Conservation (phyloP, 2,329 filamentous ascomycete species). For the Colletotrichum costaricense region DNA sequence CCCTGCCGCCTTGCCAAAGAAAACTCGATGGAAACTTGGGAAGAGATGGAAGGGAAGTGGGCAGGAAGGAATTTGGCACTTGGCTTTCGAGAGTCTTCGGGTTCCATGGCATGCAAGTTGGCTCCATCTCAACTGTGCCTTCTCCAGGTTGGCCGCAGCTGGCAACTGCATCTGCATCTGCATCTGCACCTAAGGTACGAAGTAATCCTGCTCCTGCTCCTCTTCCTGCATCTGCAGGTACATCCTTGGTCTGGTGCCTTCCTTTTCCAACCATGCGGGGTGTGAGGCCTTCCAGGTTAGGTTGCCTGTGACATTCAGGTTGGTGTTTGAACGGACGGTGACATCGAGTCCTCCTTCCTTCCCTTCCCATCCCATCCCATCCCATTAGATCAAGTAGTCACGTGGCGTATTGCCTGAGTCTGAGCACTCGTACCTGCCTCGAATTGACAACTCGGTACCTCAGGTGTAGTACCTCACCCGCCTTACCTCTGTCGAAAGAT, state of each 20-base stretch:
- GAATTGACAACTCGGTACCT: too few species aligned
- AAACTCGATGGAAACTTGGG: not conserved
- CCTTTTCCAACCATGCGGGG: not conserved
- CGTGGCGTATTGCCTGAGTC: not conserved
- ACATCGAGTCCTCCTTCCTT: not conserved
- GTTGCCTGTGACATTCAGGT: conserved; percentile 1
- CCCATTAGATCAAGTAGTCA: not conserved
- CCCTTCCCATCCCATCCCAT: not conserved
- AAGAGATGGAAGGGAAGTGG: too few species aligned
- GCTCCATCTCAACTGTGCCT: too few species aligned
- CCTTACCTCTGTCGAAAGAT: too few species aligned
- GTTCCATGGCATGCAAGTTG: not conserved
- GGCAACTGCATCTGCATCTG: not conserved
- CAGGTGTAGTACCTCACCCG: too few species aligned
- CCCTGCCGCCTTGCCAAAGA: not conserved
- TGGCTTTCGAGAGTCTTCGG: not conserved
- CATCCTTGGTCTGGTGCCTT: conserved; percentile 10
- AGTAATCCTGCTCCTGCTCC: not conserved
- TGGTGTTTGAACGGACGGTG: not conserved
- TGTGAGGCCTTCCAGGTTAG: not conserved
- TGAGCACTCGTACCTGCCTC: too few species aligned
- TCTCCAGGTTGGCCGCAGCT: not conserved
- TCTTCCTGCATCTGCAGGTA: not conserved
- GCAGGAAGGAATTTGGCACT: not conserved
- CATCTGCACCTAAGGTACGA: not conserved